A percentile compares a stretch with the other conserved stretches of the same genome.
phyloP scores from a whole-genome alignment of 2,329 filamentous ascomycete genomes.

The Venturia nashicola region DNA sequence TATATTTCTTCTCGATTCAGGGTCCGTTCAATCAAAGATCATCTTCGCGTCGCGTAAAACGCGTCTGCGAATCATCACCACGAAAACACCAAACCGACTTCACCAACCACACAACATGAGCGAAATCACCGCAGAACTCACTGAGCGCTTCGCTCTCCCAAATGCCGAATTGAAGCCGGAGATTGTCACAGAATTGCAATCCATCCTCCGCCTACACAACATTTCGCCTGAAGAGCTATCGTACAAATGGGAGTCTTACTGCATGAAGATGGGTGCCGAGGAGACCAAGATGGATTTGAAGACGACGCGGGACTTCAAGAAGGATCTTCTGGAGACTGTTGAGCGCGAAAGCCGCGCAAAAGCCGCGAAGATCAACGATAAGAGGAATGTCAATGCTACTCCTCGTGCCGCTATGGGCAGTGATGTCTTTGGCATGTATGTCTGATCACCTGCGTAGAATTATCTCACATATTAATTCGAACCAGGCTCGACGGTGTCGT shows the following conservation, averaged over 20 bases:
- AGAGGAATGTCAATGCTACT: conserved; percentile 48
- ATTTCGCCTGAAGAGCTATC: conserved; percentile 77
- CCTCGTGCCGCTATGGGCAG: conserved; percentile 44
- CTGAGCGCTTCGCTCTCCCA: conserved; percentile 45
- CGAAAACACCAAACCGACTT: not conserved
- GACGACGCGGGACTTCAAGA: conserved; percentile 67
- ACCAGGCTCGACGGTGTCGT: conserved; percentile 35
- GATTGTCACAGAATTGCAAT: conserved; percentile 68
- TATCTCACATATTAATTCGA: conserved; percentile 8
- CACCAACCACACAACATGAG: conserved; percentile 28
- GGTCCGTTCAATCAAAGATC: not conserved
- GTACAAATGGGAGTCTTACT: conserved; percentile 99
- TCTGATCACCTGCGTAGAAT: not conserved
- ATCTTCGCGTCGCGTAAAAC: not conserved
- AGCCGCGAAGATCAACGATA: conserved; percentile 47
- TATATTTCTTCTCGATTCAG: not conserved
- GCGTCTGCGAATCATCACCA: not conserved
- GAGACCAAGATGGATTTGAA: conserved; percentile 60
- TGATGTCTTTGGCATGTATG: conserved; percentile 76
- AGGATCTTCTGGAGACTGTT: conserved; percentile 70
- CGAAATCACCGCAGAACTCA: conserved; percentile 39
- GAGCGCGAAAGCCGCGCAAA: conserved; percentile 65
- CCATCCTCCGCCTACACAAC: conserved; percentile 73
- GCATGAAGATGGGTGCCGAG: conserved; percentile 81
- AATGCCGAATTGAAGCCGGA: conserved; percentile 54